Evolutionary conservation across 2,329 filamentous ascomycete species (phyloP), one percentile per base, ranked within the genome.

Genomic region (Sporothrix inflata): DNA sequence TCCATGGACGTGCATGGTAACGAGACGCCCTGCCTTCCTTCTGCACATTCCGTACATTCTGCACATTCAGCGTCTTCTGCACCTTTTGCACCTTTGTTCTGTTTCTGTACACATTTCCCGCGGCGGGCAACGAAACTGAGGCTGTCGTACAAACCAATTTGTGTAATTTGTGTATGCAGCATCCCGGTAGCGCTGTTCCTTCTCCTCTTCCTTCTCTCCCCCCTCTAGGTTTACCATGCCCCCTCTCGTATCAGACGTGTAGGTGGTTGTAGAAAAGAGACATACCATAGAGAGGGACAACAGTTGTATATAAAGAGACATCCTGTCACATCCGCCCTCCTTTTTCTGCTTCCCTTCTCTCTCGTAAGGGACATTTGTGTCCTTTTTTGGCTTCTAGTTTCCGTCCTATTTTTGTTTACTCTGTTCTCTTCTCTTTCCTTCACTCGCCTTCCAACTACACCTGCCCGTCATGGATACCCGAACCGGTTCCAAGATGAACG

Each of bases 391-490:
- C 11, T 27, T 45, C 4, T 34, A 24, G 7, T 51, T 24, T 55
- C 21, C 3, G 11, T 30, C 24, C 2, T 27, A 24, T 30, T 45
- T 69, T 69, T 40, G 14, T 21, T 8, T 24, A n/a, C n/a, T n/a
- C n/a, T n/a, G n/a, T n/a, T 42, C n/a, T 42, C 30, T 45, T 14
- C 30, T 69, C 21, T 60, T 24, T 60, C 9, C 16, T 60, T 51
- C n/a, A 5, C 27, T 51, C 27, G n/a, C 24, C 30, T n/a, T 45
- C 34, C 70, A 11, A 19, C 21, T 45, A 21, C 45, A 67, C 47
- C 21, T 21, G 11, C 38, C 27, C 55, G 51, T 51, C 65, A 71
- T 73, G 72, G 55, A 71, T 47, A 5, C 12, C 7, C 27, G 14
- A 60, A 40, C 16, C 34, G 5, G 34, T 11, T 21, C 34, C n/a